phyloP scores from a whole-genome alignment of 2,329 filamentous ascomycete genomes.

The Aaosphaeria arxii region DNA sequence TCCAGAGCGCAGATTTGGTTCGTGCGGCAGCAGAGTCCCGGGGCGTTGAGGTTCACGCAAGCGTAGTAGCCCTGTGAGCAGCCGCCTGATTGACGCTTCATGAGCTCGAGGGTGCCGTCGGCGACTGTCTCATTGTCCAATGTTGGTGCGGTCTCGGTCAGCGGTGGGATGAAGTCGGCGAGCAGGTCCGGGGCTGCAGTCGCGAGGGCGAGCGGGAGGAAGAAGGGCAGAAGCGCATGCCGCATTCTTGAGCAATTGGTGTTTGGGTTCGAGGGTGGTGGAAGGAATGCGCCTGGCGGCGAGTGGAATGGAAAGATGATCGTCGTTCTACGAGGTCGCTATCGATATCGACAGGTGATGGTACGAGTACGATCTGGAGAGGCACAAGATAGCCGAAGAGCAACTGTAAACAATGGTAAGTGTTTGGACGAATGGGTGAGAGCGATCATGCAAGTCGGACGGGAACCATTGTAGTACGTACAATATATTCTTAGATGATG shows the following conservation, averaged over 20 bases:
- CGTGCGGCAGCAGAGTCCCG: slow-evolving; percentile 55
- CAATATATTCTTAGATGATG: too few species aligned
- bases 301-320: slow-evolving; percentile 1
- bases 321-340: slow-evolving; percentile 6
- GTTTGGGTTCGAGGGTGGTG: slow-evolving; percentile 1
- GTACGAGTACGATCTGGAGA: too few species aligned
- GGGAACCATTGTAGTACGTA: too few species aligned
- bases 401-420: too few species aligned
- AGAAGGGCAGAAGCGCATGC: slow-evolving; percentile 15
- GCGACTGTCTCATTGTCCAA: slow-evolving; percentile 22
- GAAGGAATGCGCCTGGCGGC: slow-evolving; percentile 16
- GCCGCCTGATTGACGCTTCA: slow-evolving; percentile 36
- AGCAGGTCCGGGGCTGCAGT: slow-evolving; percentile 25
- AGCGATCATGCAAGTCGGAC: too few species aligned
- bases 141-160: slow-evolving; percentile 16
- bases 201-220: slow-evolving; percentile 26
- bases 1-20: slow-evolving; percentile 56
- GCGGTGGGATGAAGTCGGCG: slow-evolving; percentile 29
- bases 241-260: slow-evolving; percentile 22
- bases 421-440: too few species aligned
- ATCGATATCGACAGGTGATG: too few species aligned
- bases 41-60: slow-evolving; percentile 52
- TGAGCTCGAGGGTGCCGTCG: slow-evolving; percentile 21
- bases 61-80: slow-evolving; percentile 54
- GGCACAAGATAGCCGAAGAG: too few species aligned